Conservation (phyloP, 495 filamentous ascomycete species). For the Poronia punctata region DNA sequence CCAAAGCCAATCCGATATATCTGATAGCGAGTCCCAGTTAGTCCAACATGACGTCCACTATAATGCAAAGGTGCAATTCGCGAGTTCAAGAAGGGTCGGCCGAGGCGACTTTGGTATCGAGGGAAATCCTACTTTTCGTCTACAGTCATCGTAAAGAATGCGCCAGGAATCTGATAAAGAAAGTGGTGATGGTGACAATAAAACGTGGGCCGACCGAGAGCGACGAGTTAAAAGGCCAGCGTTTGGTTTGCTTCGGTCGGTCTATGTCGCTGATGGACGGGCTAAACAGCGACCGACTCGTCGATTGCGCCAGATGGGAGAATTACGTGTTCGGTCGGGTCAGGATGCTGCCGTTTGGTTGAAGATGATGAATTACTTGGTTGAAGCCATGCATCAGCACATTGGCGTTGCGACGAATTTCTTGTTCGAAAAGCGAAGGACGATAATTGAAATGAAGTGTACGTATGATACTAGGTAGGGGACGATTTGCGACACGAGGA, state of each 20-base stretch:
- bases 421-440: not conserved
- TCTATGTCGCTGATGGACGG: constrained; percentile 26
- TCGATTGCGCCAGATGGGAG: constrained; percentile 20
- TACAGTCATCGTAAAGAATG: constrained; percentile 54
- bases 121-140: constrained; percentile 68
- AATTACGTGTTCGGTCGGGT: constrained; percentile 12
- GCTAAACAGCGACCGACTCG: constrained; percentile 12
- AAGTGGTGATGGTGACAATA: constrained; percentile 13
- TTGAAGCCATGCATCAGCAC: constrained; percentile 3
- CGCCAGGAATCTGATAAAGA: constrained; percentile 15
- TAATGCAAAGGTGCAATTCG: too few species aligned
- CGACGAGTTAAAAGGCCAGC: constrained; percentile 14
- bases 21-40: constrained; percentile 45
- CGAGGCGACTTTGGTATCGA: constrained; percentile 6
- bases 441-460: not conserved
- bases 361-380: constrained; percentile 6
- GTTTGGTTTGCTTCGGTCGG: constrained; percentile 20
- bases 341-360: constrained; percentile 9
- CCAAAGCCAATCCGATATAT: constrained; percentile 83
- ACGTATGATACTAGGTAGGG: not conserved
- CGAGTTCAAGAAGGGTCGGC: not conserved
- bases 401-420: not conserved
- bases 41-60: too few species aligned
- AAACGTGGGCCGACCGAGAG: constrained; percentile 34
- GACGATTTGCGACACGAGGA: not conserved